A percentile compares a stretch with the other conserved stretches of the same genome.
phyloP scores from a whole-genome alignment of 495 filamentous ascomycete species.

The Aspergillus carlsbadensis region DNA sequence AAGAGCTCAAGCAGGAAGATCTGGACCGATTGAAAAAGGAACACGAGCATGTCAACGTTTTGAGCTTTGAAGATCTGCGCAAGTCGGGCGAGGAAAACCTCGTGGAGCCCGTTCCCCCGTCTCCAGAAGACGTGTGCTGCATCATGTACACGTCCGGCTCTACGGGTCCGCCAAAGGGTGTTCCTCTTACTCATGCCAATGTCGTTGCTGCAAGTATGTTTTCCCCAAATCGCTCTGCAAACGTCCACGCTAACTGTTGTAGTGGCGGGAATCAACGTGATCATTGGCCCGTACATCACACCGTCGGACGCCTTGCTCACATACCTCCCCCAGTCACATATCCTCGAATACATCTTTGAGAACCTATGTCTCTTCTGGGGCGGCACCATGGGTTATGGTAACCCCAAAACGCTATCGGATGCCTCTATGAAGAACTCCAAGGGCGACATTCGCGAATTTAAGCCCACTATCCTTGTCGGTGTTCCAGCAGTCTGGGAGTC shows the following conservation, averaged over 20 bases:
- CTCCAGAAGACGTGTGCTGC: constrained; percentile 86
- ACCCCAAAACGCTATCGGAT: constrained; percentile 89
- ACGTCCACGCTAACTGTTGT: constrained; percentile 4
- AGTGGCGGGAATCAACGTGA: constrained; percentile 86
- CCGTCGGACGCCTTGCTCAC: constrained; percentile 86
- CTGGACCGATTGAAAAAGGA: constrained; percentile 75
- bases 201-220: constrained; percentile 82
- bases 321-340: constrained; percentile 92
- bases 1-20: constrained; percentile 72
- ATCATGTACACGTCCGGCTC: constrained; percentile 99
- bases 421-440: constrained; percentile 87
- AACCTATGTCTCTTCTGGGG: constrained; percentile 92
- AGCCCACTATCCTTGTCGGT: constrained; percentile 87
- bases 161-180: constrained; percentile 95
- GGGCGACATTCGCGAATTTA: constrained; percentile 93
- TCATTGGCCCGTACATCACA: constrained; percentile 81
- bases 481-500: constrained; percentile 97
- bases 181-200: constrained; percentile 83
- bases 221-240: not conserved
- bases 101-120: constrained; percentile 76
- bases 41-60: constrained; percentile 66
- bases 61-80: constrained; percentile 82
- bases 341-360: constrained; percentile 97
- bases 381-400: constrained; percentile 95
- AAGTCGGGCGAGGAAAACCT: constrained; percentile 82